Conservation (phyloP, 2,329 filamentous ascomycete genomes). For the Diaporthe sp. region DNA sequence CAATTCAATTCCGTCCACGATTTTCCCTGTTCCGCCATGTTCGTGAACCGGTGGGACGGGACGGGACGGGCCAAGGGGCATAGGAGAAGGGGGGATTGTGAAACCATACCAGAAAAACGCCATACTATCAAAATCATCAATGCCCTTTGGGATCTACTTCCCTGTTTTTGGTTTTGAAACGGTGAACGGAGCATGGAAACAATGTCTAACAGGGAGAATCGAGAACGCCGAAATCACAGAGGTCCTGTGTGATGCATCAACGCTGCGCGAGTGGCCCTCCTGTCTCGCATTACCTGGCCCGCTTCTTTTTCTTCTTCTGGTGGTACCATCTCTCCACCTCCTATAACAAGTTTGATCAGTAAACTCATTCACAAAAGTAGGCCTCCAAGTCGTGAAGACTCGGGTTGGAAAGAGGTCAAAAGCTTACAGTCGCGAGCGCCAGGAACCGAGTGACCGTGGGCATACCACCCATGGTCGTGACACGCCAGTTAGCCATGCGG, state of each 20-base stretch:
- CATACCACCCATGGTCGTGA: slow-evolving; percentile 40
- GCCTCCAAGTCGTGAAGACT: not conserved
- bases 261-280: not conserved
- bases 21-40: not conserved
- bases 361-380: not conserved
- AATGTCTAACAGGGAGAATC: slow-evolving; percentile 6
- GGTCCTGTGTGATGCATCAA: not conserved
- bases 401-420: not conserved
- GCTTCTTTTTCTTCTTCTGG: slow-evolving; percentile 40
- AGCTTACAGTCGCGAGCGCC: slow-evolving; percentile 37
- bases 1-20: not conserved
- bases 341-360: slow-evolving; percentile 18
- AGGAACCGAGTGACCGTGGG: slow-evolving; percentile 35
- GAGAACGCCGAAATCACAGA: not conserved
- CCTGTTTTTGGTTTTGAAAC: slow-evolving; percentile 16
- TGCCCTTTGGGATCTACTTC: slow-evolving; percentile 19
- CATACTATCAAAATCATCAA: slow-evolving; percentile 22
- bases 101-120: slow-evolving; percentile 16
- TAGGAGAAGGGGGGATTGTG: not conserved
- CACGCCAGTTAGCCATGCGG: slow-evolving; percentile 36
- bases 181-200: not conserved
- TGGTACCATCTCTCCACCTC: slow-evolving; percentile 42
- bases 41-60: not conserved
- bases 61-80: not conserved
- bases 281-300: slow-evolving; percentile 18